Evolutionary conservation across 208 protist genomes (phyloP).

Genomic region (Sergeia podlipaevii): DNA sequence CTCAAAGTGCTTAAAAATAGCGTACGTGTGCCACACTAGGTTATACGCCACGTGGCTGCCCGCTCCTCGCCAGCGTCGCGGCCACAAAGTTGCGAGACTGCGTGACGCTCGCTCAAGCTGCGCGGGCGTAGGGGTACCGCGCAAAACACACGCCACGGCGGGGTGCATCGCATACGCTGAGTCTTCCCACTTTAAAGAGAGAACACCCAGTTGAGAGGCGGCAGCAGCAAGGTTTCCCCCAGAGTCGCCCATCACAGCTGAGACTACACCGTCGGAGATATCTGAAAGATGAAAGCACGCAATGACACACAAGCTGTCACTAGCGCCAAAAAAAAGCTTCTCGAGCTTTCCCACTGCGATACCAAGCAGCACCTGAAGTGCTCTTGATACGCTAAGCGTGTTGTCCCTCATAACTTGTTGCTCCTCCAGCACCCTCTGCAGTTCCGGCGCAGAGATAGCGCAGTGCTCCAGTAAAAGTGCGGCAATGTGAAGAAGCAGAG

Average conservation of each 20-base stretch:
- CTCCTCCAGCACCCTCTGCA: slow-evolving; percentile 20
- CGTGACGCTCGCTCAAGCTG: slow-evolving; percentile 22
- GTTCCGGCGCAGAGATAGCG: slow-evolving; percentile 17
- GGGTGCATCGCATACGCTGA: slow-evolving; percentile 58
- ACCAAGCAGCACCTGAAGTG: slow-evolving; percentile 42
- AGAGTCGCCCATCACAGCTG: slow-evolving; percentile 32
- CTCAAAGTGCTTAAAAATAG: slow-evolving; percentile 25
- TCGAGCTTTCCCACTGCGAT: slow-evolving; percentile 44
- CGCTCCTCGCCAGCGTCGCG: slow-evolving; percentile 68
- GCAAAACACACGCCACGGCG: slow-evolving; percentile 39
- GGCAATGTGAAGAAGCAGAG: slow-evolving; percentile 64
- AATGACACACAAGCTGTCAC: slow-evolving; percentile 26
- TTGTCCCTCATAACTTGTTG: slow-evolving; percentile 26
- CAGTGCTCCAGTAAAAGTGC: slow-evolving; percentile 32
- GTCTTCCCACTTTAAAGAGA: slow-evolving; percentile 69
- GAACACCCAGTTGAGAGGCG: slow-evolving; percentile 43
- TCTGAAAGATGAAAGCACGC: slow-evolving; percentile 57
- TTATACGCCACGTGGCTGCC: slow-evolving; percentile 47
- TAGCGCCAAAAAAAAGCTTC: slow-evolving; percentile 25
- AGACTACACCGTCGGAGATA: slow-evolving; percentile 53
- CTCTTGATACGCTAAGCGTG: slow-evolving; percentile 53
- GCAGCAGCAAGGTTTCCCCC: slow-evolving; percentile 36
- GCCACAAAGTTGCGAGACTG: slow-evolving; percentile 51
- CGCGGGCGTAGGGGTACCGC: neutral
- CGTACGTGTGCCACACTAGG: slow-evolving; percentile 73